Percentiles rank a stretch among this genome's conserved stretches.
Conservation (phyloP, 1,284 basidiomycete species). For the Cutaneotrichosporon cyanovorans region DNA sequence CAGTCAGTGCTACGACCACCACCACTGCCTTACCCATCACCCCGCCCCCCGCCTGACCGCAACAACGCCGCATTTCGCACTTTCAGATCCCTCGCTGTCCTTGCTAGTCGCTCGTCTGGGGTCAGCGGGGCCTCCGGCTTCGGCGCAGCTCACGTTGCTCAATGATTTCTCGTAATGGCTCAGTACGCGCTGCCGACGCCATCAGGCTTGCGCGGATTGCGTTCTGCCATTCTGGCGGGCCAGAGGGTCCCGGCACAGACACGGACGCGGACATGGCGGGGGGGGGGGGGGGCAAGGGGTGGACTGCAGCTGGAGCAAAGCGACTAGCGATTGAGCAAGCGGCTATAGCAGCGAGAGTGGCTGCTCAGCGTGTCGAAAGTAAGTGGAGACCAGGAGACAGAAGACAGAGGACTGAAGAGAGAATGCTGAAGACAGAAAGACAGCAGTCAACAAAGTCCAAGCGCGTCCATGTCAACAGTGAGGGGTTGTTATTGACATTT, state of each 20-base stretch:
- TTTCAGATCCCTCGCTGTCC: conserved; percentile 78
- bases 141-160: conserved; percentile 63
- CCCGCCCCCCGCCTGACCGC: conserved; percentile 38
- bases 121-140: conserved; percentile 6
- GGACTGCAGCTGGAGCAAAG: no score
- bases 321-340: no score
- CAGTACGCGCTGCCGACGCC: conserved; percentile 57
- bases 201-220: conserved; percentile 58
- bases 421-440: no score
- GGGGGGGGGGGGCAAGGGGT: no score
- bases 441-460: no score
- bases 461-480: no score
- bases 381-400: no score
- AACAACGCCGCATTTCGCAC: conserved; percentile 79
- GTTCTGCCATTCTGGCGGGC: conserved; percentile 40
- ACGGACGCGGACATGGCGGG: neutral
- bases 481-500: no score
- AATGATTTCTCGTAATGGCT: conserved; percentile 66
- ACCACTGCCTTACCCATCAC: conserved; percentile 53
- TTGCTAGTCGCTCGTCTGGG: conserved; percentile 76
- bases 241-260: conserved; percentile 2
- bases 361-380: no score
- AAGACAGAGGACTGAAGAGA: no score
- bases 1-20: neutral
- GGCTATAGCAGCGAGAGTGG: no score